These are phyloP conservation scores for Umbelopsis ramanniana DNA, from an alignment of 192 early-diverging fungal species.

Conservation along the genomic window DNA sequence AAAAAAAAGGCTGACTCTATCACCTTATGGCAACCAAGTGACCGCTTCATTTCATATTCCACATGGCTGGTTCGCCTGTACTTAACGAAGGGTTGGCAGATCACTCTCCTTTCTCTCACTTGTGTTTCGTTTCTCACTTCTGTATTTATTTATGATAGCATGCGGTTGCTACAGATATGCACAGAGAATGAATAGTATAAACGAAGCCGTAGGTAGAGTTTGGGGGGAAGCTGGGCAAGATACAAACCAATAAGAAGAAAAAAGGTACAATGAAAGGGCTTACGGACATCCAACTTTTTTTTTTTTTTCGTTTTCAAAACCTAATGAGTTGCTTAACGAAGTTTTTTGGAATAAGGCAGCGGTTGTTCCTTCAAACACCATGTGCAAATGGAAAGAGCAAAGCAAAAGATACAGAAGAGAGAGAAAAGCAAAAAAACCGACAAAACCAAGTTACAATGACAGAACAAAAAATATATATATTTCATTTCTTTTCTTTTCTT, in stretches of 20 bases:
- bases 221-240: background rate
- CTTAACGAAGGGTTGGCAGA: background rate
- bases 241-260: background rate
- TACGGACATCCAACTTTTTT: slow-evolving; percentile 9
- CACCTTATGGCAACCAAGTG: background rate
- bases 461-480: background rate
- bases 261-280: slow-evolving; percentile 16
- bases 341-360: background rate
- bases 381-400: background rate
- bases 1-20: no score
- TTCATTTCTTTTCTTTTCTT: slow-evolving; percentile 3
- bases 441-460: background rate
- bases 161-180: background rate
- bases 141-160: background rate
- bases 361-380: background rate
- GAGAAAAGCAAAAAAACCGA: background rate
- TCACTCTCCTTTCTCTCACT: background rate
- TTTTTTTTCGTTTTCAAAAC: background rate
- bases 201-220: no score
- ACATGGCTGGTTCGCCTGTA: no score
- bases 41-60: background rate
- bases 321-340: background rate
- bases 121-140: background rate
- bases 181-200: background rate
- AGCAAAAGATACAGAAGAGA: background rate